phyloP scores from a whole-genome alignment of 768 basidiomycete species.

The Termitomyces sp. region DNA sequence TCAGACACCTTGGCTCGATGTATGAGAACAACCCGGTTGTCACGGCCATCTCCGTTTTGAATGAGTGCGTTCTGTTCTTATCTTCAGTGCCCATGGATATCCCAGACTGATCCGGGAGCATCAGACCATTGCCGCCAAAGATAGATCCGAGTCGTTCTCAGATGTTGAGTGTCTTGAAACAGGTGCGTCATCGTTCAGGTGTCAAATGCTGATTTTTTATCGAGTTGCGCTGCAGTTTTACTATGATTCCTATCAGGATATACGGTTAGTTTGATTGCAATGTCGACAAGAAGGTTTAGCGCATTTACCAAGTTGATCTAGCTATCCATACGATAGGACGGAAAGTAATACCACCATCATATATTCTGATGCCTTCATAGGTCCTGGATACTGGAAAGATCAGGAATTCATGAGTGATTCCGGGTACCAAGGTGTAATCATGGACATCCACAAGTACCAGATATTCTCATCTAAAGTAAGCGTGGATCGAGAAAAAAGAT shows the following conservation, averaged over 20 bases:
- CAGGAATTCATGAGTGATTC: conserved; percentile 42
- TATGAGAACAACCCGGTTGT: conserved; percentile 52
- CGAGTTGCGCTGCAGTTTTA: conserved; percentile 46
- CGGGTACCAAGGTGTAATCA: conserved; percentile 59
- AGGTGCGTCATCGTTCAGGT: conserved; percentile 22
- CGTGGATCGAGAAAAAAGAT: not conserved
- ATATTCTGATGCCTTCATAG: conserved; percentile 77
- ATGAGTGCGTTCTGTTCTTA: conserved; percentile 47
- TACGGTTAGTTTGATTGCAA: conserved; percentile 39
- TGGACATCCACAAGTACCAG: conserved; percentile 80
- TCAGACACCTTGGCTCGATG: conserved; percentile 55
- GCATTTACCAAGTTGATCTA: conserved; percentile 11
- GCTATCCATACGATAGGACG: conserved; percentile 18
- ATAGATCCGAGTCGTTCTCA: not conserved
- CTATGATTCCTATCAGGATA: conserved; percentile 67
- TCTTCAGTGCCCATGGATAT: no score
- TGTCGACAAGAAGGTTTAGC: not conserved
- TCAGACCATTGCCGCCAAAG: no score
- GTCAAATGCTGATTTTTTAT: not conserved
- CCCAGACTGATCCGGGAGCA: no score
- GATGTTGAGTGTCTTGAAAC: conserved; percentile 41
- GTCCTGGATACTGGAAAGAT: conserved; percentile 62
- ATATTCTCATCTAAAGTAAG: conserved; percentile 58
- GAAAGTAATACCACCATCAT: conserved; percentile 63
- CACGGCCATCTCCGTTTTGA: conserved; percentile 68